A percentile compares a stretch with the other conserved stretches of the same genome.
Conservation (phyloP, 2,329 filamentous ascomycete species). For the Aspergillus candidus region DNA sequence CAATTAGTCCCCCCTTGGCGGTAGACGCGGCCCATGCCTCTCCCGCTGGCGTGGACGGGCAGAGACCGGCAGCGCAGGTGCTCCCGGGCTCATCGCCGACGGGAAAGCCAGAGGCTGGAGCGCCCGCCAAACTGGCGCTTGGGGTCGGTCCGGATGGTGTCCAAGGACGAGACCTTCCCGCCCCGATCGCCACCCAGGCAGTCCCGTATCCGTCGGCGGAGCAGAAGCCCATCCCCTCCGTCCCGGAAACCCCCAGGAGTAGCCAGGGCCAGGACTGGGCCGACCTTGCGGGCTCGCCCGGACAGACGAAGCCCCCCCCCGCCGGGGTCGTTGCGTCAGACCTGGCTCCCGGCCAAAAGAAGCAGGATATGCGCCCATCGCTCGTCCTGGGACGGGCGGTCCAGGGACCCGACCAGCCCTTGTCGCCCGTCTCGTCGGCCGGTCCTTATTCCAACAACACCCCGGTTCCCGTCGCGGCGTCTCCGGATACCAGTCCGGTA, state of each 20-base stretch:
- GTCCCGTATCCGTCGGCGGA: slow-evolving; percentile 47
- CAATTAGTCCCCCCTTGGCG: slow-evolving; percentile 11
- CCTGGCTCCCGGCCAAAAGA: slow-evolving; percentile 18
- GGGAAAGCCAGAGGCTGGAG: slow-evolving; percentile 5
- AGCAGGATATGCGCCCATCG: slow-evolving; percentile 24
- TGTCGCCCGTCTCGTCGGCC: slow-evolving; percentile 58
- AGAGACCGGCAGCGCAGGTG: slow-evolving; percentile 5
- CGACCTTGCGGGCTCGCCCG: slow-evolving; percentile 16
- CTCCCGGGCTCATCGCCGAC: slow-evolving; percentile 7
- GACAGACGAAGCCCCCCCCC: slow-evolving; percentile 14
- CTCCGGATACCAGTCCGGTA: slow-evolving; percentile 68
- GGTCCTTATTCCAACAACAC: slow-evolving; percentile 67
- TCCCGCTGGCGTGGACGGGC: slow-evolving; percentile 7
- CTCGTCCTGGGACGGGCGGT: slow-evolving; percentile 20
- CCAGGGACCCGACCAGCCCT: slow-evolving; percentile 30
- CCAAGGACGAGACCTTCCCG: slow-evolving; percentile 8
- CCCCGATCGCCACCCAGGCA: slow-evolving; percentile 35
- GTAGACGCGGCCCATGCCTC: slow-evolving; percentile 11
- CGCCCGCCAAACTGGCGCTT: slow-evolving; percentile 7
- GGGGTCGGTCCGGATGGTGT: slow-evolving; percentile 7
- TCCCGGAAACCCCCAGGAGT: slow-evolving; percentile 20
- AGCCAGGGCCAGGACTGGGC: slow-evolving; percentile 19
- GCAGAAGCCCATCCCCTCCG: slow-evolving; percentile 10
- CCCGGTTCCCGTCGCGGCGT: slow-evolving; percentile 60
- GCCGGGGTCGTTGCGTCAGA: slow-evolving; percentile 10